Evolutionary conservation across 805 yeast species (phyloP), one percentile per base, ranked within the genome.

Genomic region (Candida broadrunensis): DNA sequence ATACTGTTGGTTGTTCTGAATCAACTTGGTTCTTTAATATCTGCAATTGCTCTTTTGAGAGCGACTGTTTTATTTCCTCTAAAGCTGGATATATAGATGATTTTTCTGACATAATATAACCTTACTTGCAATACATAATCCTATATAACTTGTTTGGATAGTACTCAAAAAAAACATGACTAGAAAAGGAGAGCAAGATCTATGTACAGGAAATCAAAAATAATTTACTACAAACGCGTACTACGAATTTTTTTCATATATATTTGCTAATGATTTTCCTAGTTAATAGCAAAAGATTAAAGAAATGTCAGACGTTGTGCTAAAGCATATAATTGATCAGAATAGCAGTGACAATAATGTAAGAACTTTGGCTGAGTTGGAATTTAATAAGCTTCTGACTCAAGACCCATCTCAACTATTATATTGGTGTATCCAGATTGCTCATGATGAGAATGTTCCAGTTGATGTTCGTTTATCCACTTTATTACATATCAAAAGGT

Each of bases 11-110:
- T 24, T 85, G 82, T 58, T 93, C 98, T 1, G 83, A 71, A 20
- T 80, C 77, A 31, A 87, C 88, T 54, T 88, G 96, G 50, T 81
- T 77, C 47, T 79, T 82, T 23, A 93, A 74, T 1, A 89, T 76
- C 13, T 79, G 83, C 32, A 93, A 72, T 54, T 91, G 95, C 42
- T 83, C 85, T 4, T 77, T 73, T 0, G 90, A 72, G 17, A 90
- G 72, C 0, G 95, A 83, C 25, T 61, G 63, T 46, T 66, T 54
- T 29, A 65, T 52, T 46, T 69, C 74, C 43, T 67, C 72, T 15
- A 70, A 54, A 2, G 71, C 72, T n/a, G 72, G 67, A 46, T 64
- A 67, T n/a, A 46, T 33, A 1, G 44, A 42, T 13, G 50, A 30
- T 16, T 50, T 51, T 12, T 34, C 33, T 25, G 30, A 36, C 41